Evolutionary conservation across 768 basidiomycete species (phyloP), one percentile per base, ranked within the genome.

Genomic region (Trametes punicea): DNA sequence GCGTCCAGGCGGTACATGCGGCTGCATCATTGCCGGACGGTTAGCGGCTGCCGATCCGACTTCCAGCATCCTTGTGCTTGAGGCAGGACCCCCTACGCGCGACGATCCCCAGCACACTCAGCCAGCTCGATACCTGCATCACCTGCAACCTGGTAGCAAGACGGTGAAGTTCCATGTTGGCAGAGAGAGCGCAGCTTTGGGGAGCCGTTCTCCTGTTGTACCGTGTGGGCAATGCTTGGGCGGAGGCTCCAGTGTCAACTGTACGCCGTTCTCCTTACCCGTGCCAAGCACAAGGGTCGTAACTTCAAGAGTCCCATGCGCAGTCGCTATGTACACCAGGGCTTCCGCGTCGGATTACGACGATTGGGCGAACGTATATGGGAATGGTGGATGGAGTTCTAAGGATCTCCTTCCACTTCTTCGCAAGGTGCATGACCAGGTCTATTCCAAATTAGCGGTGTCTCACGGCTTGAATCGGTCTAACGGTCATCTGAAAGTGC

Each of bases 321-420:
- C 29, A 58, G 76, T 70, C 62, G 73, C 75, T 61, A 73, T 81
- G 73, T 87, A 85, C 57, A 78, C 76, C 1, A 77, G 86, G 25
- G 79, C 83, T 7, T 69, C 80, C 9, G 81, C 82, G 2, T 85
- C 84, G 0, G 86, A 88, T 61, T 85, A 80, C 45, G 83, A 88
- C 57, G 81, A 81, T 46, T 87, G 85, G 86, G 78, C 79, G 50
- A 62, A 52, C 1, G 66, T 73, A 0, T 65, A 80, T 26, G 75
- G 74, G 4, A 85, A 86, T 62, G 67, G 75, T 1, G 86, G 84
- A 1, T 88, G 86, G 86, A 74, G 82, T 3, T 78, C 83, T 0
- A 71, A 74, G 41, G 73, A 82, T 29, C 63, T 88, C 5, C 78
- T 87, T 29, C 85, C 86, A 0, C 69, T 85, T 13, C 59, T 84